phyloP scores from a whole-genome alignment of 345 rosid genomes.

The Boechera stricta region DNA sequence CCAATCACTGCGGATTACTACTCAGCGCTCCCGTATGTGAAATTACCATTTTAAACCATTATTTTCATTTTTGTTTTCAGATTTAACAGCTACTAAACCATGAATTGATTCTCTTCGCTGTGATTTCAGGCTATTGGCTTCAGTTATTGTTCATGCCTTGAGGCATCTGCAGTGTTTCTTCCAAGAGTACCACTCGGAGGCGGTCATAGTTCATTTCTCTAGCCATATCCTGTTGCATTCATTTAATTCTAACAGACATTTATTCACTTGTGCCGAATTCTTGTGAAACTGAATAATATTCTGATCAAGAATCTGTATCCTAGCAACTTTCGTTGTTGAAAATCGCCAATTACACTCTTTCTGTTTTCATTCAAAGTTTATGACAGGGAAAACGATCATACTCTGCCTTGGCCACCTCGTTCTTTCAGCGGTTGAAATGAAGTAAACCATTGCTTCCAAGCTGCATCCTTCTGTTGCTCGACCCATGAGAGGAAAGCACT shows the following conservation, averaged over 20 bases:
- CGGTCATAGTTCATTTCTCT: slow-evolving; percentile 71
- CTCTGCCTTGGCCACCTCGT: slow-evolving; percentile 54
- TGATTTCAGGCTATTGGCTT: slow-evolving; percentile 71
- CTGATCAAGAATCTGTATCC: slow-evolving; percentile 41
- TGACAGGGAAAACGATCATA: slow-evolving; percentile 43
- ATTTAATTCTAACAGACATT: slow-evolving; percentile 8
- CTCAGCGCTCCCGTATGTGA: slow-evolving; percentile 74
- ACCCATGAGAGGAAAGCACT: slow-evolving; percentile 86
- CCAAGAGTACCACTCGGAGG: slow-evolving; percentile 91
- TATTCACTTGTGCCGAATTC: slow-evolving; percentile 20
- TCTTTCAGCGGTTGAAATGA: slow-evolving; percentile 58
- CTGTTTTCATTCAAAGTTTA: slow-evolving; percentile 32
- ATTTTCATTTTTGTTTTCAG: background rate
- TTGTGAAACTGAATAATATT: slow-evolving; percentile 25
- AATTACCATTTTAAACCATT: background rate
- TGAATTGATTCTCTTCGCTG: background rate
- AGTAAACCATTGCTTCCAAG: slow-evolving; percentile 92
- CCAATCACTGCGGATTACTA: slow-evolving; percentile 55
- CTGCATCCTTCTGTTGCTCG: slow-evolving; percentile 92
- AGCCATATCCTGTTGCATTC: slow-evolving; percentile 19
- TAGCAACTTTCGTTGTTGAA: slow-evolving; percentile 16
- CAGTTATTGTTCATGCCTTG: slow-evolving; percentile 66
- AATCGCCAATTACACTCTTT: slow-evolving; percentile 20
- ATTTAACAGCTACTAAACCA: background rate
- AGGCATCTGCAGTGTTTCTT: slow-evolving; percentile 59